Conservation (phyloP, 345 rosid genomes). For the Linum trigynum region DNA sequence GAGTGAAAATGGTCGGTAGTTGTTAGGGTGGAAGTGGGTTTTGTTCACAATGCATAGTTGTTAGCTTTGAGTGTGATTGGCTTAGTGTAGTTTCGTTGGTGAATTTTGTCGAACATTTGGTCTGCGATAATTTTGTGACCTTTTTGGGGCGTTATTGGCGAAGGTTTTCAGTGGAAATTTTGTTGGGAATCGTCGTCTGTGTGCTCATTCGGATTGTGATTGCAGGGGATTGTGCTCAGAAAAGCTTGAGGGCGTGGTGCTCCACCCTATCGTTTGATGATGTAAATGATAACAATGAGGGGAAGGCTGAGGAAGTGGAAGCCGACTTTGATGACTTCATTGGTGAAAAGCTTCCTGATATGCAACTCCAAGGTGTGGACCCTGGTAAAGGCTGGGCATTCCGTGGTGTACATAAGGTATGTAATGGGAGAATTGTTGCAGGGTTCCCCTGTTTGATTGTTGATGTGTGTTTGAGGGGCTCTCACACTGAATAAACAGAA, state of each 20-base stretch:
- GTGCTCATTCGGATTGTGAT: too few species aligned
- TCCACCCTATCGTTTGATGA: constrained; percentile 20
- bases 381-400: constrained; percentile 84
- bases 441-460: neutral
- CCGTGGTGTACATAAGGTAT: constrained; percentile 94
- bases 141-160: too few species aligned
- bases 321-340: constrained; percentile 35
- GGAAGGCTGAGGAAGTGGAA: constrained; percentile 17
- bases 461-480: neutral
- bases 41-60: too few species aligned
- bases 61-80: too few species aligned
- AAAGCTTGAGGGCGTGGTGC: constrained; percentile 29
- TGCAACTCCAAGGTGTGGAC: constrained; percentile 72
- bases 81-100: neutral
- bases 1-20: too few species aligned
- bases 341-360: constrained; percentile 35
- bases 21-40: too few species aligned
- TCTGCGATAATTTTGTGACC: too few species aligned
- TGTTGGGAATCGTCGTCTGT: too few species aligned
- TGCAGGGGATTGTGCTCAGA: constrained; percentile 22
- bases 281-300: constrained; percentile 21
- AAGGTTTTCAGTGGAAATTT: too few species aligned
- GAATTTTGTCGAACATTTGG: constrained; percentile 10
- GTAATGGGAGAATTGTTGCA: neutral
- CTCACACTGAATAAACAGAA: neutral